Evolutionary conservation across 306 rosid genomes (phyloP), one percentile per base, ranked within the genome.

Genomic region (Dryas drummondii): DNA sequence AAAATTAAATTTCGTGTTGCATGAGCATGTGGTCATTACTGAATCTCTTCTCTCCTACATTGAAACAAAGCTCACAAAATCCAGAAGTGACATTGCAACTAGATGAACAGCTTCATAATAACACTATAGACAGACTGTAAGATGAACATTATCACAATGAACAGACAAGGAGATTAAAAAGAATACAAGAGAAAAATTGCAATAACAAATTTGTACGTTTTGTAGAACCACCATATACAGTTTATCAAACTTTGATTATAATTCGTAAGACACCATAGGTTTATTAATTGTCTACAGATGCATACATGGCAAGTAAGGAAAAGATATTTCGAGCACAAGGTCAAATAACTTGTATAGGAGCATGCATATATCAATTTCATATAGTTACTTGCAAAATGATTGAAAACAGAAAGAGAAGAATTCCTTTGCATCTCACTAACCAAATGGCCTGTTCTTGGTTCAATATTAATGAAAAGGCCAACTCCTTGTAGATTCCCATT

Each of bases 401-500:
- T 9, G 10, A 68, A 6, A 12, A 51, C 40, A 40, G 12, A 7
- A 49, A 73, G 16, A n/a, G 16, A 13, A 42, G 66, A 40, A 17
- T 42, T 51, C n/a, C 6, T 57, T 42, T 47, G 68, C 42, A 51
- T 65, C 73, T 75, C 26, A 85, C 94, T 84, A 44, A 94, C 98
- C 98, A 94, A 70, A 82, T 87, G 96, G 72, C 97, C 96, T 0
- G 98, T 94, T 80, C 67, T 85, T 64, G 96, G 98, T 84, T 94
- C 96, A 5, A 78, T 81, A 78, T 87, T 88, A 83, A 94, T 91
- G 85, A 85, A 94, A 80, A 91, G 89, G 71, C 98, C 97, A 1
- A 94, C 98, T 76, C 98, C 98, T 77, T 91, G 97, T 71, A 94
- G 73, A 82, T 87, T 94, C 59, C 97, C 97, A 53, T 94, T 92